Conservation (phyloP, 1,284 basidiomycete genomes). For the Ceratobasidium papillatum region DNA sequence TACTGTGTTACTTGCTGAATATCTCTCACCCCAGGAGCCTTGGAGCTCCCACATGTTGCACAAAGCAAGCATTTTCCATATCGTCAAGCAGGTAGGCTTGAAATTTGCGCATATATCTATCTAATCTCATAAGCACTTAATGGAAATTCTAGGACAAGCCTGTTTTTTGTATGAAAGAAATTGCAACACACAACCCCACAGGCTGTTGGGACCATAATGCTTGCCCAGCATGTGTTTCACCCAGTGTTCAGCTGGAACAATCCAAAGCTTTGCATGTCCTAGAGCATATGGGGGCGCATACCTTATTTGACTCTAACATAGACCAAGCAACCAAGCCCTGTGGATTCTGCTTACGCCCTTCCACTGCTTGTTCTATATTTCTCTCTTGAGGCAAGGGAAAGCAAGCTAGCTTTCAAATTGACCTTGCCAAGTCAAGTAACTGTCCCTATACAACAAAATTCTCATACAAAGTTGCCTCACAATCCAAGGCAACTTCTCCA, state of each 20-base stretch:
- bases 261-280: background rate
- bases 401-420: background rate
- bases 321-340: background rate
- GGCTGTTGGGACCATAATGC: background rate
- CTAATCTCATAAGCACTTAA: too few species aligned
- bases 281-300: background rate
- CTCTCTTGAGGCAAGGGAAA: background rate
- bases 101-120: too few species aligned
- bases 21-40: background rate
- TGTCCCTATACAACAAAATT: background rate
- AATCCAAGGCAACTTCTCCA: background rate
- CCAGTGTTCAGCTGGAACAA: background rate
- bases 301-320: background rate
- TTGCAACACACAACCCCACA: background rate
- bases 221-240: background rate
- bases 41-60: background rate
- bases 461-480: background rate
- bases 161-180: background rate
- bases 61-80: background rate
- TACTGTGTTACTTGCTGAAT: background rate
- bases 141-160: background rate
- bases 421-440: background rate
- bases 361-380: background rate
- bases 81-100: background rate
- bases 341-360: background rate